Base-by-base conservation (phyloP, 202 grass and related monocot genomes). In the Musa balbisiana region DNA sequence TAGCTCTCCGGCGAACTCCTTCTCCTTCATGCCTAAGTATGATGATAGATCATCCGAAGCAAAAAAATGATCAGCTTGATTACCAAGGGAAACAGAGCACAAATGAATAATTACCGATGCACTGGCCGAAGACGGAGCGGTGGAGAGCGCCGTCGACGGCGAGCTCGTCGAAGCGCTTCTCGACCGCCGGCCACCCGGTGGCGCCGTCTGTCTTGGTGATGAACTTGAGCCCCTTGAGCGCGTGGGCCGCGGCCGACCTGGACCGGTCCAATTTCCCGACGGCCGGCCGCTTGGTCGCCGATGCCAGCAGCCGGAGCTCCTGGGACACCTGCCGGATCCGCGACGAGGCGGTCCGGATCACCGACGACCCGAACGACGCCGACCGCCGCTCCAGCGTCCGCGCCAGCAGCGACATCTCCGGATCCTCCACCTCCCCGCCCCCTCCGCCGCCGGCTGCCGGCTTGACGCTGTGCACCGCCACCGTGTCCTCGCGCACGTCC, bases 201-300 rank as follows among this genome's bases (percentile, higher is more conserved):
- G 78, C 78, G 2, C 83, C 71, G 43, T 85, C 72, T 10, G 76
- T 72, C 65, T 69, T 76, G 72, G 62, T 64, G 49, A 85, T 85
- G 74, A 85, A 85, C 49, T 85, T 85, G 64, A 85, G 78, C 23
- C 83, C 83, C 72, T 85, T 85, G 65, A 85, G 79, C 11, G 83
- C 83, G 52, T 76, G 83, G 43, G 72, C 64, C 1, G 83, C 74
- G 11, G 72, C 78, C 10, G 83, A 85, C 62, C 65, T 85, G 63
- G 64, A 71, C 6, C 78, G 63, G 55, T 85, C 83, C 13, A 85
- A 16, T 49, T 33, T 51, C 43, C 60, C 75, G 1, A 13, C 12
- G 1, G 59, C 58, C 11, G 77, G 72, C 60, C 79, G 65, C 49
- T 65, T 74, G 1, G 71, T 9, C 0, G 2, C 10, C 1, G 83